Base-by-base conservation (phyloP, 345 rosid species). In the Raphanus sativus region DNA sequence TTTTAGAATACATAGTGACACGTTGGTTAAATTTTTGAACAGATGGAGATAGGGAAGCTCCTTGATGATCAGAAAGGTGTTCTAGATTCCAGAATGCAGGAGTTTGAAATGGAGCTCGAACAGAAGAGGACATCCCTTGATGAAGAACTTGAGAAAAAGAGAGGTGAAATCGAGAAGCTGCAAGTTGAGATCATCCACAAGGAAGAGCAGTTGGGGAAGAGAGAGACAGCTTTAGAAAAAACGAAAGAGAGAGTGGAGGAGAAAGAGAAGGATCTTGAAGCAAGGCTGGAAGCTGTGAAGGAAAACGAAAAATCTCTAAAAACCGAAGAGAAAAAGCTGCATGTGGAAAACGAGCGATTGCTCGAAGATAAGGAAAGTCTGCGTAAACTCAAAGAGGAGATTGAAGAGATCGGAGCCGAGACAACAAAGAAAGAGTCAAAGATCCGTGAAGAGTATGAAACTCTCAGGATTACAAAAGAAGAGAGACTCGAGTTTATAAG, bases 221-320 rank as follows among this genome's bases (percentile, higher is more conserved):
- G 82, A 73, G 94, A 86, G 76, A 84, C 86, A 73, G 83, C 84
- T 62, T 73, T 86, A 81, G 85, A 86, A 67, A 82, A 58, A 76
- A 87, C 80, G 82, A 71, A 80, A 24, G 93, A 83, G 75, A 87
- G 84, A 71, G 69, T 84, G 78, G 86, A 88, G 25, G 59, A 89
- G 84, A 90, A 87, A 85, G 94, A 88, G 64, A 87, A 86, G 79
- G 93, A 89, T 58, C 82, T 88, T 67, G 92, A 89, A 74, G 83
- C 81, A 52, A 90, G 80, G 76, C 70, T 78, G 70, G 84, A 89
- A 86, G 74, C 73, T 34, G 56, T 85, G 70, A 87, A 87, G 80
- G 92, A 86, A 74, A 84, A 58, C 45, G 97, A 91, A 61, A 87
- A 89, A 68, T 59, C 64, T 52, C 6, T 87, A 73, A 88, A 86